Evolutionary conservation across 148 eudicot species (phyloP).

Genomic region (Persicaria tinctoria): DNA sequence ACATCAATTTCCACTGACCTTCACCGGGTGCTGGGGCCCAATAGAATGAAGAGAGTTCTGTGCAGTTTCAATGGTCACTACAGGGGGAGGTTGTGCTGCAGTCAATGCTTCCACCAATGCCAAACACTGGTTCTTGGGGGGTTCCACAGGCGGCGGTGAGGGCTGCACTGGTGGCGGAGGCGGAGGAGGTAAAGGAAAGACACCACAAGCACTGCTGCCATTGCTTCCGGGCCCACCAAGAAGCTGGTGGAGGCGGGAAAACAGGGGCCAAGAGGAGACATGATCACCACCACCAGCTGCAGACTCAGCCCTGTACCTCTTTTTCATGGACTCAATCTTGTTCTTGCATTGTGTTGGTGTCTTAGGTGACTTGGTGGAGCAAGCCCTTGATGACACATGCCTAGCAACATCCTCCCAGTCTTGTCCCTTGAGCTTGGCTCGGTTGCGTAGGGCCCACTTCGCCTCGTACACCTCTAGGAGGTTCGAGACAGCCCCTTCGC

Average conservation of each 20-base stretch:
- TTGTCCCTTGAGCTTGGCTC: constrained; percentile 88
- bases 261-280: constrained; percentile 79
- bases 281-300: constrained; percentile 29
- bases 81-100: neutral
- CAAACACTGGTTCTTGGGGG: constrained; percentile 1
- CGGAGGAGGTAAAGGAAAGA: constrained; percentile 11
- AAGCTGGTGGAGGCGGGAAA: constrained; percentile 52
- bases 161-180: neutral
- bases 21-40: constrained; percentile 36
- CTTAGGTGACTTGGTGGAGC: constrained; percentile 56
- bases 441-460: constrained; percentile 74
- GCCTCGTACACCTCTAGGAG: constrained; percentile 81
- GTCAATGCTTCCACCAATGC: neutral
- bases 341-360: constrained; percentile 93
- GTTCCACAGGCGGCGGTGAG: neutral
- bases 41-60: constrained; percentile 44
- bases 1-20: constrained; percentile 22
- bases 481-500: constrained; percentile 75
- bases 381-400: constrained; percentile 41
- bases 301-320: constrained; percentile 80
- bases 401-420: constrained; percentile 95
- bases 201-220: constrained; percentile 9
- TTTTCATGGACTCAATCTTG: constrained; percentile 96
- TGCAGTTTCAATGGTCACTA: constrained; percentile 21
- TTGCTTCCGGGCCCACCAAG: constrained; percentile 44